These are phyloP conservation scores for Rosa lucieae DNA, from an alignment of 306 rosid genomes.

Conservation along the genomic window DNA sequence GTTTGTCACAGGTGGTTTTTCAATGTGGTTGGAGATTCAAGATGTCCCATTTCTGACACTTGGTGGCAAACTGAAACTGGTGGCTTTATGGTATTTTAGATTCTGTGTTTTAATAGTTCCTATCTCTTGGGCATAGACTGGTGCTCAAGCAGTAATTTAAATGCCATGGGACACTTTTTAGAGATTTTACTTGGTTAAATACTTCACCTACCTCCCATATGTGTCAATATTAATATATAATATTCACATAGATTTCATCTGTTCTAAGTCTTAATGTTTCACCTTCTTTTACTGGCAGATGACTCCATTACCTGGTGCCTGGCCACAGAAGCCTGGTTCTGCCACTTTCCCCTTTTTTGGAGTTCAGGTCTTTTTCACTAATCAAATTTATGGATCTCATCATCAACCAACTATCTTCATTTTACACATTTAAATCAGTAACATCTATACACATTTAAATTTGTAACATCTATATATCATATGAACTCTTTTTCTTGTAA, in stretches of 20 bases:
- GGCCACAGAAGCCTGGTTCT: constrained; percentile 99
- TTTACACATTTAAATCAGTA: constrained; percentile 9
- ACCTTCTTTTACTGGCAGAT: constrained; percentile 54
- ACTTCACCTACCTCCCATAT: neutral
- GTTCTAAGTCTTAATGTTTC: constrained; percentile 1
- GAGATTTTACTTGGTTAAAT: neutral
- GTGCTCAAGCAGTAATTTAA: neutral
- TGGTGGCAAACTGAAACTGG: constrained; percentile 99
- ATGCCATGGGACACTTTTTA: neutral
- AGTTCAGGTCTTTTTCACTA: constrained; percentile 62
- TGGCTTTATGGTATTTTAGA: constrained; percentile 84
- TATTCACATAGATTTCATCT: neutral
- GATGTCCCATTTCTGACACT: constrained; percentile 97
- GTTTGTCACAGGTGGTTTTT: constrained; percentile 78
- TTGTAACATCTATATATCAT: constrained; percentile 12
- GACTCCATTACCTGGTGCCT: constrained; percentile 96
- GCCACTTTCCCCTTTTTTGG: constrained; percentile 99
- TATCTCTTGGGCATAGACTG: constrained; percentile 17
- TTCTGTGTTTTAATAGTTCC: constrained; percentile 28
- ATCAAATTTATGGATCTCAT: constrained; percentile 23
- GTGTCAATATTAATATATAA: neutral
- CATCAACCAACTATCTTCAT: constrained; percentile 9
- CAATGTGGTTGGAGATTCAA: constrained; percentile 89
- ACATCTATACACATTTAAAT: neutral
- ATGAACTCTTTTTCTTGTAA: constrained; percentile 28